Conservation (phyloP, 208 protist species). For the Crithidia mellificae region DNA sequence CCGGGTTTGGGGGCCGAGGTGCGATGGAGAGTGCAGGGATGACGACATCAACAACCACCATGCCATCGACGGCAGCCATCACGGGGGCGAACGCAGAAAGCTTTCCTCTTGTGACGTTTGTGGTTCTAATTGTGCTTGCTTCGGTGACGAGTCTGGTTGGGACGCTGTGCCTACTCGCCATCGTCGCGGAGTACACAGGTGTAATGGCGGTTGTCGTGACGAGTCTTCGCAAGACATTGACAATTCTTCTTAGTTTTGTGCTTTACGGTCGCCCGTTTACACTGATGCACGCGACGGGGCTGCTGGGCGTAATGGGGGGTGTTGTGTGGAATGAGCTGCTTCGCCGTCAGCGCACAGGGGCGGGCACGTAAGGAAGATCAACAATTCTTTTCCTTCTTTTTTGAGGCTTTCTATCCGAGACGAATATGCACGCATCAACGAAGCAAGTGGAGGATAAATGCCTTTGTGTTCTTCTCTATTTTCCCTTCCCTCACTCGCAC, state of each 20-base stretch:
- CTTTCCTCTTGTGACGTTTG: conserved; percentile 16
- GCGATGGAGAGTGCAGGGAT: too few relatives aligned
- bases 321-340: conserved; percentile 46
- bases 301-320: conserved; percentile 39
- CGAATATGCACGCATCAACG: too few relatives aligned
- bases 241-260: conserved; percentile 53
- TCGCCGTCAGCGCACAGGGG: conserved; percentile 13
- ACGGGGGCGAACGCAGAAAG: not conserved
- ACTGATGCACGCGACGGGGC: conserved; percentile 32
- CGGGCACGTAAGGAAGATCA: not conserved
- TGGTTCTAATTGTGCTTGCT: conserved; percentile 27
- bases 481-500: too few relatives aligned
- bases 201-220: conserved; percentile 61
- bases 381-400: not conserved
- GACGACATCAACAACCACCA: not conserved
- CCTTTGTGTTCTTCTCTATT: too few relatives aligned
- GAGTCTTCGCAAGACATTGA: conserved; percentile 60
- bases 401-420: too few relatives aligned
- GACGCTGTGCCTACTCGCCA: conserved; percentile 47
- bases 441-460: too few relatives aligned
- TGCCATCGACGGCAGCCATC: not conserved
- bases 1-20: too few relatives aligned
- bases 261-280: conserved; percentile 51
- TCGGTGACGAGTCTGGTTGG: conserved; percentile 39
- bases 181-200: conserved; percentile 51